Base-by-base conservation (phyloP, 176 grass and related monocot species). In the Melocanna baccifera region DNA sequence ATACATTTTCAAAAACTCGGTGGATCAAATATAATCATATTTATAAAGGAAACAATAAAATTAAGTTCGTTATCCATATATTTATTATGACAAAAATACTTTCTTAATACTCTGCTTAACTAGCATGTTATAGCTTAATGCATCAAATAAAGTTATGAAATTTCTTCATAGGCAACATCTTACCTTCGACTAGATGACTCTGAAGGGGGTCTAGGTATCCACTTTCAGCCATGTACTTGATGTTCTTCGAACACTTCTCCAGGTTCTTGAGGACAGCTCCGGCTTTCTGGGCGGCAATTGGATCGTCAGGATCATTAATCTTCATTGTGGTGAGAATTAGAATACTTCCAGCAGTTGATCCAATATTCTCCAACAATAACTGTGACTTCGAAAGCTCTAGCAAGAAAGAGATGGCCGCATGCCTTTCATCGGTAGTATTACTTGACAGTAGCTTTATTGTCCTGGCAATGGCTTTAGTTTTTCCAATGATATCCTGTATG, bases 221-320 rank as follows among this genome's bases (percentile, higher is more conserved):
- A 88, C 87, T 90, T 68, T 94, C 89, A 69, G 95, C 95, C 95
- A 98, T 98, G 82, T 77, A 91, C 50, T 88, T 98, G 52, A 98
- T 93, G 76, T 98, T 98, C 71, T 88, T 87, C 1, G 91, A 73
- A 48, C 89, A 89, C 61, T 91, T 98, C 80, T 95, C 95, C 80
- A 98, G 78, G 64, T 98, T 98, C 59, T 82, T 87, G 10, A 98
- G 85, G 81, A 90, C 85, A 53, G 73, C 85, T 79, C 75, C 79
- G 5, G 95, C 87, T 87, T 88, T 98, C 53, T 84, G 78, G n/a
- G 89, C 83, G 6, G 82, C 82, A 45, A 88, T 28, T 7, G 65
- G 75, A 91, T 95, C 95, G 73, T 92, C 71, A 32, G 82, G 84
- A 86, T 86, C 77, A 29, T 93, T 95, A 29, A 91, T 87, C 77